Conservation (phyloP, 768 basidiomycete species). For the Mycena alexandri region DNA sequence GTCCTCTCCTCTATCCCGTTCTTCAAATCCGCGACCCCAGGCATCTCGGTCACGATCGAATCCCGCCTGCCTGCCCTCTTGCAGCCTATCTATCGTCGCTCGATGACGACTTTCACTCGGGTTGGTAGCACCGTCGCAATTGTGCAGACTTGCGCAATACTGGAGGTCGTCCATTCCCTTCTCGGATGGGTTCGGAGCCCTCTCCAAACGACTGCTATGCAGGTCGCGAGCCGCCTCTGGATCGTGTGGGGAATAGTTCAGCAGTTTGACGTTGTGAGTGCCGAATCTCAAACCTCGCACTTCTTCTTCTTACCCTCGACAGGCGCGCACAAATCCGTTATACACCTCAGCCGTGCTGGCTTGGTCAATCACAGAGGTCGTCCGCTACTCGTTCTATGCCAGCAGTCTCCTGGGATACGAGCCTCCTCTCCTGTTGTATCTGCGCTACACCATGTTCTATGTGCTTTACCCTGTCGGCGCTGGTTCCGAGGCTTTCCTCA, state of each 20-base stretch:
- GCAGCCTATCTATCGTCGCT: conserved; percentile 61
- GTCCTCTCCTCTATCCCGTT: conserved; percentile 52
- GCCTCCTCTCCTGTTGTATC: conserved; percentile 66
- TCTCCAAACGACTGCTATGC: conserved; percentile 77
- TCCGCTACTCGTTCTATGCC: conserved; percentile 93
- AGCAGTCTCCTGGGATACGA: conserved; percentile 69
- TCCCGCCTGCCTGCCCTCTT: conserved; percentile 54
- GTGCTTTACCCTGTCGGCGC: conserved; percentile 95
- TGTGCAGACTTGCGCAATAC: conserved; percentile 85
- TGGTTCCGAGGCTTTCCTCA: conserved; percentile 88
- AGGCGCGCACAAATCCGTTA: conserved; percentile 80
- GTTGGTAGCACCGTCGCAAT: conserved; percentile 72
- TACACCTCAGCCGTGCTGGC: conserved; percentile 94
- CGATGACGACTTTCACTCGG: conserved; percentile 70
- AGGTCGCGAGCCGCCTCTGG: conserved; percentile 86
- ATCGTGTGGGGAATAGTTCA: conserved; percentile 88
- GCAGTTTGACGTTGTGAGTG: conserved; percentile 70
- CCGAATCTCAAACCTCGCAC: not conserved
- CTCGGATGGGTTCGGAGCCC: conserved; percentile 86
- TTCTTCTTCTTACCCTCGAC: conserved; percentile 7
- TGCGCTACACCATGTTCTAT: conserved; percentile 95
- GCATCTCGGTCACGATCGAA: conserved; percentile 45
- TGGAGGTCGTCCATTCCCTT: conserved; percentile 88
- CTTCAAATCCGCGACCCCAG: conserved; percentile 46
- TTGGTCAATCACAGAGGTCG: conserved; percentile 92